Evolutionary conservation across 192 early-diverging fungal genomes (phyloP), one percentile per base, ranked within the genome.

Genomic region (Chytriomyces sp.): DNA sequence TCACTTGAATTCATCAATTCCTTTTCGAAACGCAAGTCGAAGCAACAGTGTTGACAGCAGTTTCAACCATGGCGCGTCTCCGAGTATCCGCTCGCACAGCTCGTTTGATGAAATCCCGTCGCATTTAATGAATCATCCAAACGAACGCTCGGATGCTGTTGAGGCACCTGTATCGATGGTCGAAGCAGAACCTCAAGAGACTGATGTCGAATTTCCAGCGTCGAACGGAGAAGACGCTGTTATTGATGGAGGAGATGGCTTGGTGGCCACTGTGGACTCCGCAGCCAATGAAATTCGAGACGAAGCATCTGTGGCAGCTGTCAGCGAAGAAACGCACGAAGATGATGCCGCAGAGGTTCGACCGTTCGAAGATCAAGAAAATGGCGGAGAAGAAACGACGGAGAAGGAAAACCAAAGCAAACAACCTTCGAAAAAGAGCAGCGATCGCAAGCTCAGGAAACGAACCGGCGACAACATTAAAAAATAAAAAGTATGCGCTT

Each of bases 11-110:
- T 20, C 26, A 23, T 44, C 69, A 9, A 18, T 35, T n/a, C 23
- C 9, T 59, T 13, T 24, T 10, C 13, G 10, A 16, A 71, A 44
- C 5, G 23, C 13, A 9, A 67, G 66, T 67, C 44, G 66, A 9
- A 71, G 50, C 53, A 71, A 50, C 20, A 59, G 53, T 45, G 7
- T 71, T 3, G 69, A 50, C 57, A 44, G 7, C 35, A 18, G 69
- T 1, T 9, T 59, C 13, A 23, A 59, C 18, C 35, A 64, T 64
- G 18, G 13, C 63, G 9, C 69, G 10, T 50, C 69, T 18, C 69
- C 67, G 0, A 10, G 43, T 13, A 13, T 47, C 18, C 67, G 18
- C 13, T 68, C 9, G 2, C 49, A 45, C 13, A 13, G 45, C 13
- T 3, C 26, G 9, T 68, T 47, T 23, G 57, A 60, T 60, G 16